phyloP scores from a whole-genome alignment of 108 stramenopile genomes.

The Nitzschia putrida region DNA sequence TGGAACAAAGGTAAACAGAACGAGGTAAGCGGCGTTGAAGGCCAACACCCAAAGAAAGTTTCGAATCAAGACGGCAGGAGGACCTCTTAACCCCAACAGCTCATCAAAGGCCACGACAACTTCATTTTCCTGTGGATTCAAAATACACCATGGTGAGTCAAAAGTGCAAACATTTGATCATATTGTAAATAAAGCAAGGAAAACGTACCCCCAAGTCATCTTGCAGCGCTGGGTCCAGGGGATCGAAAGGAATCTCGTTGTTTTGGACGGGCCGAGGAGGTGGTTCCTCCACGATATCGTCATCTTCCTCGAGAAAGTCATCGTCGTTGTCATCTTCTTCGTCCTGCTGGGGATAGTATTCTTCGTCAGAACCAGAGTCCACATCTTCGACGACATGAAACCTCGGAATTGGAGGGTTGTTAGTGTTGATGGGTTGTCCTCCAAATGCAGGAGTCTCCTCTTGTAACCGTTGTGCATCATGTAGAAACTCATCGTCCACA shows the following conservation, averaged over 20 bases:
- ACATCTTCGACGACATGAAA: background rate
- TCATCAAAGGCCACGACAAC: slow-evolving; percentile 91
- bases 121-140: slow-evolving; percentile 65
- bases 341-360: background rate
- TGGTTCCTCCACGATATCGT: slow-evolving; percentile 7
- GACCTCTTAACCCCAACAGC: slow-evolving; percentile 91
- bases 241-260: slow-evolving; percentile 45
- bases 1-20: slow-evolving; percentile 86
- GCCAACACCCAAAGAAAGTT: slow-evolving; percentile 89
- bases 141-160: background rate
- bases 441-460: too few species aligned
- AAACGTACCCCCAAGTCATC: slow-evolving; percentile 67
- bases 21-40: slow-evolving; percentile 92
- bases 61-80: slow-evolving; percentile 72
- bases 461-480: too few species aligned
- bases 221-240: slow-evolving; percentile 59
- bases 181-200: background rate
- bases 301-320: slow-evolving; percentile 13
- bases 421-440: too few species aligned
- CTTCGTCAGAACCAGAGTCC: background rate
- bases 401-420: too few species aligned
- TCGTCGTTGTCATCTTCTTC: slow-evolving; percentile 26
- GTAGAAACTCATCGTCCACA: too few species aligned
- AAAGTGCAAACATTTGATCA: background rate
- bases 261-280: background rate